phyloP scores from a whole-genome alignment of 208 protist genomes.

The Trichomonas vaginalis region DNA sequence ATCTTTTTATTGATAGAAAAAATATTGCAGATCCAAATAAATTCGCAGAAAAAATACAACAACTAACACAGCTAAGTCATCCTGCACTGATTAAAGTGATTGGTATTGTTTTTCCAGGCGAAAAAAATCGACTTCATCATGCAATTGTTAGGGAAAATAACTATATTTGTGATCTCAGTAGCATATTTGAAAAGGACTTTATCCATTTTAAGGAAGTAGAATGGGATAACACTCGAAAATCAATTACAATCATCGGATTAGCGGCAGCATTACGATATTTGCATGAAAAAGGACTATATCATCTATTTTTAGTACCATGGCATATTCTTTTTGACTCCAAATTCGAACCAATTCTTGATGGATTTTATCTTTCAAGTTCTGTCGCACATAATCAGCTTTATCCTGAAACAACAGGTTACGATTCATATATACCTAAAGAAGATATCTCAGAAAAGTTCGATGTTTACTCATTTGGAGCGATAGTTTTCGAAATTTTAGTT shows the following conservation, averaged over 20 bases:
- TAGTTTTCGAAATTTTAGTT: background rate
- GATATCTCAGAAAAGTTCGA: background rate
- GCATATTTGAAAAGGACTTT: background rate
- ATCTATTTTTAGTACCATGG: background rate
- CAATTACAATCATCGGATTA: background rate
- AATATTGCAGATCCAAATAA: background rate
- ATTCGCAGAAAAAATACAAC: background rate
- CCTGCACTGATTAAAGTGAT: background rate
- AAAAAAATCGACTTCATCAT: background rate
- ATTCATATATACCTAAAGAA: background rate
- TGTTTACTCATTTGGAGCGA: background rate
- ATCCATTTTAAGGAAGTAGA: background rate
- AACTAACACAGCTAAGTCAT: background rate
- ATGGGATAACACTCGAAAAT: background rate
- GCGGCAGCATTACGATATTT: background rate
- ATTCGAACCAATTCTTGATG: background rate
- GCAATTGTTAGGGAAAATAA: background rate
- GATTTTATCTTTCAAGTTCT: background rate
- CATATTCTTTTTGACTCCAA: background rate
- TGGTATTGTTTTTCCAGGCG: background rate
- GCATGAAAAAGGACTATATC: background rate
- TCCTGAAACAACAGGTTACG: background rate
- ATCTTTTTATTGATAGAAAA: background rate
- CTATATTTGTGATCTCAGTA: background rate
- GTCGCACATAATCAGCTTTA: background rate